phyloP scores from a whole-genome alignment of 306 rosid genomes.

The Prosopis cineraria region DNA sequence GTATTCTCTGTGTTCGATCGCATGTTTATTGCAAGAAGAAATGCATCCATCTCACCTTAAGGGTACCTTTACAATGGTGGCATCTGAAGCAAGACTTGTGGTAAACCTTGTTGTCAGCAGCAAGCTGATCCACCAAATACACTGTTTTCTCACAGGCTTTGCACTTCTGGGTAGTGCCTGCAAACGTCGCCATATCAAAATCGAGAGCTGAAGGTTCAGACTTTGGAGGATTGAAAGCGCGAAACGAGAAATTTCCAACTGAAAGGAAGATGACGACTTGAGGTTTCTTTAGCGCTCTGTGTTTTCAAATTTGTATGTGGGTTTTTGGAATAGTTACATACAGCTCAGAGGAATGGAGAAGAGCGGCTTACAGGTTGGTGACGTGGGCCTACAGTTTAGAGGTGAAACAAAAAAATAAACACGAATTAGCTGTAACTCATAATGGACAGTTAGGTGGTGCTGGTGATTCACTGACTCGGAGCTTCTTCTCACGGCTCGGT shows the following conservation, averaged over 20 bases:
- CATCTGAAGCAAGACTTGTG: constrained; percentile 96
- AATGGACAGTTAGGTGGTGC: not conserved
- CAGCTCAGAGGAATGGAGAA: constrained; percentile 44
- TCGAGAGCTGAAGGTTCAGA: constrained; percentile 8
- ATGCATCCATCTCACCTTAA: constrained; percentile 54
- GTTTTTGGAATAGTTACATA: constrained; percentile 26
- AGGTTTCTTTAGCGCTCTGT: not conserved
- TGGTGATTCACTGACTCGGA: not conserved
- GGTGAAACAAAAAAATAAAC: constrained; percentile 33
- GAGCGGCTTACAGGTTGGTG: constrained; percentile 11
- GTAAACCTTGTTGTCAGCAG: constrained; percentile 85
- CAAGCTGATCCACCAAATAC: constrained; percentile 87
- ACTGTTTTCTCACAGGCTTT: constrained; percentile 88
- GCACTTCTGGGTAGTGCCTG: constrained; percentile 95
- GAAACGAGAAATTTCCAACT: not conserved
- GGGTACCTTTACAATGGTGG: constrained; percentile 96
- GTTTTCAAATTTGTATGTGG: not conserved
- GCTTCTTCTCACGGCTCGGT: constrained; percentile 4
- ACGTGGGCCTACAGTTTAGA: not conserved
- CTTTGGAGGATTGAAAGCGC: constrained; percentile 5
- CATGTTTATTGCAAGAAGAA: not conserved
- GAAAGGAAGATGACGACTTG: not conserved
- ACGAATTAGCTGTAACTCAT: constrained; percentile 7
- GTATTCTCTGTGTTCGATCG: not conserved
- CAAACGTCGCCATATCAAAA: constrained; percentile 72